Conservation (phyloP, 2,329 filamentous ascomycete genomes). For the Fusarium beomiforme region DNA sequence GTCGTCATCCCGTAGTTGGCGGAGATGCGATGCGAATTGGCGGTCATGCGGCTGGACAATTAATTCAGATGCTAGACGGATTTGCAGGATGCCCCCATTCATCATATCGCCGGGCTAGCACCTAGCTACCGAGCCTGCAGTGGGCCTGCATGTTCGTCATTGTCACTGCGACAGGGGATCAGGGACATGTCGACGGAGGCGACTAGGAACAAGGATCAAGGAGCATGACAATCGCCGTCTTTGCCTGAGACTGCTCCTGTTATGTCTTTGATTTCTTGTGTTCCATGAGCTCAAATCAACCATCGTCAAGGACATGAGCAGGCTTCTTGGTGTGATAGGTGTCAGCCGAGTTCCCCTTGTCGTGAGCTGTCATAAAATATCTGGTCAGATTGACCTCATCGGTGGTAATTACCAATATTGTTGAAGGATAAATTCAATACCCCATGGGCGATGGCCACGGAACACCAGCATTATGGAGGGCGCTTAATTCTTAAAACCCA, state of each 20-base stretch:
- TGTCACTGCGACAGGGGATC: slow-evolving; percentile 20
- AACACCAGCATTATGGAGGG: neutral
- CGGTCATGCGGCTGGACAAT: slow-evolving; percentile 33
- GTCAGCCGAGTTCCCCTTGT: neutral
- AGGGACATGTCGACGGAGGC: neutral
- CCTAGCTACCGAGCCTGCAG: slow-evolving; percentile 43
- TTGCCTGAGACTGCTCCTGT: slow-evolving; percentile 10
- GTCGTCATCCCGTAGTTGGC: slow-evolving; percentile 14
- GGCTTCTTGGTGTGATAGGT: neutral
- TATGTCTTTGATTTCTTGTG: neutral
- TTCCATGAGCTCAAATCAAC: neutral
- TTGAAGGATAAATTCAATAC: neutral
- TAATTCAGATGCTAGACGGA: slow-evolving; percentile 31
- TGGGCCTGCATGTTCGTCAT: slow-evolving; percentile 44
- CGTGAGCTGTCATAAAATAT: neutral
- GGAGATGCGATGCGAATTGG: slow-evolving; percentile 26
- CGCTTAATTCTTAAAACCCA: neutral
- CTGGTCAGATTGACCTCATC: neutral
- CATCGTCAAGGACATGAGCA: neutral
- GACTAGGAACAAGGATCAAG: slow-evolving; percentile 16
- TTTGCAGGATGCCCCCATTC: slow-evolving; percentile 37
- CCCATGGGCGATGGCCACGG: neutral
- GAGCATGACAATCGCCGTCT: slow-evolving; percentile 21
- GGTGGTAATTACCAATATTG: neutral
- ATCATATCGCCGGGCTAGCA: slow-evolving; percentile 39